These are phyloP conservation scores for Catharanthus roseus DNA, from an alignment of 257 asterid genomes.

Conservation along the genomic window DNA sequence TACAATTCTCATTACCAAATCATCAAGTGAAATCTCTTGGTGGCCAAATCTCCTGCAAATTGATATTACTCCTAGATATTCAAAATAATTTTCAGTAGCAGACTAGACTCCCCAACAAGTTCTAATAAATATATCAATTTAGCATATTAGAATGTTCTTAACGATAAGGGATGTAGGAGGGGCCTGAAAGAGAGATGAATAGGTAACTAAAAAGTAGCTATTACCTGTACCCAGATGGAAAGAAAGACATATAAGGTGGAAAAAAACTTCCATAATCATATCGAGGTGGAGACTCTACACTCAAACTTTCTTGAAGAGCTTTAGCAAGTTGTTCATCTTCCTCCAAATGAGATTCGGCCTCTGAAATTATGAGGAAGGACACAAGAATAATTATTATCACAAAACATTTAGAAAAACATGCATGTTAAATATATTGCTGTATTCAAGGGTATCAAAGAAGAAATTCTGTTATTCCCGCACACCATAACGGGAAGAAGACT, in stretches of 20 bases:
- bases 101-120: not conserved
- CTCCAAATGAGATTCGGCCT: constrained; percentile 54
- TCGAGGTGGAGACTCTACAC: constrained; percentile 58
- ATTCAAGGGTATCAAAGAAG: not conserved
- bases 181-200: not conserved
- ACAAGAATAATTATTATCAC: not conserved
- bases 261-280: constrained; percentile 56
- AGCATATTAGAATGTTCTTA: not conserved
- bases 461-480: not conserved
- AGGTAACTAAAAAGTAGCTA: constrained; percentile 6
- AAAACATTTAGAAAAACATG: not conserved
- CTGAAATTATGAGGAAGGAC: constrained; percentile 29
- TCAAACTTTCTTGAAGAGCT: constrained; percentile 90
- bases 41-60: not conserved
- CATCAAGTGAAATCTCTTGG: too few relatives aligned
- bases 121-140: not conserved
- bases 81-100: too few relatives aligned
- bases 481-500: not conserved
- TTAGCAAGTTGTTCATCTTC: constrained; percentile 91
- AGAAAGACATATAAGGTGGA: constrained; percentile 47
- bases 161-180: not conserved
- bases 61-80: not conserved
- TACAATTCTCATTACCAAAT: too few relatives aligned
- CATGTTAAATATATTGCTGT: not conserved
- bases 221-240: constrained; percentile 70